phyloP scores from a whole-genome alignment of 2,329 filamentous ascomycete genomes.

The Sporothrix phasma region DNA sequence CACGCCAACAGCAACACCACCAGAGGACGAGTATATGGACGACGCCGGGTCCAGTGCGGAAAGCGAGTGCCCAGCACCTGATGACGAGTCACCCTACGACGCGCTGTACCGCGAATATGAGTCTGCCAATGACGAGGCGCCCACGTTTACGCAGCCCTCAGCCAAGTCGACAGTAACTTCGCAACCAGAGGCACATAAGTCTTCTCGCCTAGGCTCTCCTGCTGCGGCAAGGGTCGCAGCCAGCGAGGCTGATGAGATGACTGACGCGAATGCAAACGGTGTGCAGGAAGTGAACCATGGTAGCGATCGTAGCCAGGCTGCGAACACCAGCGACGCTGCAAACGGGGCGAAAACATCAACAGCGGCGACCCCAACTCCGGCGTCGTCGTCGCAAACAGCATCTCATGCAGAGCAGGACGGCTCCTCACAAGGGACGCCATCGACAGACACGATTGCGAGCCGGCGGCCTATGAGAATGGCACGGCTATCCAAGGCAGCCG shows the following conservation, averaged over 20 bases:
- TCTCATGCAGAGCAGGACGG: background rate
- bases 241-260: background rate
- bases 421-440: background rate
- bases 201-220: background rate
- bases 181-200: background rate
- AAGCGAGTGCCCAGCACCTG: slow-evolving; percentile 2
- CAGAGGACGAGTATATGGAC: slow-evolving; percentile 1
- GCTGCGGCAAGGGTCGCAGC: background rate
- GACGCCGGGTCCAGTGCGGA: slow-evolving; percentile 3
- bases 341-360: background rate
- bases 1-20: background rate
- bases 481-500: slow-evolving; percentile 2
- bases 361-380: background rate
- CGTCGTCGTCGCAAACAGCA: background rate
- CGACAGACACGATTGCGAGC: slow-evolving; percentile 2
- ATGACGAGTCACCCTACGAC: background rate
- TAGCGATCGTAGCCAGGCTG: background rate
- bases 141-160: background rate
- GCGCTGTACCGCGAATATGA: slow-evolving; percentile 2
- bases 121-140: background rate
- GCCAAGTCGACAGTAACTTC: background rate
- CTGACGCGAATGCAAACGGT: background rate
- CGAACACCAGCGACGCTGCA: background rate
- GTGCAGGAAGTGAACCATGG: background rate
- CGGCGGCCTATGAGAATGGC: slow-evolving; percentile 13